Base-by-base conservation (phyloP, 331 rosid genomes). In the Cydonia oblonga region DNA sequence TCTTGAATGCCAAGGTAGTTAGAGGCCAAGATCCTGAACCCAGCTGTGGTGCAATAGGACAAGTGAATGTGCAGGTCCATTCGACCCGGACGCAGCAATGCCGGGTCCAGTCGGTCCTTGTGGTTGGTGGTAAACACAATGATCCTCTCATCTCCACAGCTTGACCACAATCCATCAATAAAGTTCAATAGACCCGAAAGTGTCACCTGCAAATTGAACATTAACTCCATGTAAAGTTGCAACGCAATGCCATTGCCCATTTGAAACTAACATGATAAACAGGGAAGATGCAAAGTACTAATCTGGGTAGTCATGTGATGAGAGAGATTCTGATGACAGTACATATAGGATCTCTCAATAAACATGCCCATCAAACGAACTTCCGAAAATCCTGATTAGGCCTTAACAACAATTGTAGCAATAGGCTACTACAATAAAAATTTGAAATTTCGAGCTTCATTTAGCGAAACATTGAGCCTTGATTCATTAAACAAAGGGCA, bases 151-250 rank as follows among this genome's bases (percentile, higher is more conserved):
- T 87, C 96, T 11, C 90, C 89, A 16, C 85, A 67, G 38, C 89
- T 79, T 15, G 96, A 81, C 96, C 92, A 87, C 66, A 88, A 75
- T 0, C 87, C 92, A 68, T 90, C 90, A 53, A 90, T 84, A 61
- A 76, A 73, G 73, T 90, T 87, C 6, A 90, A 70, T 20, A 86
- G 69, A 15, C 85, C 90, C 15, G 92, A 87, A 0, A 87, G 78
- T 3, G 89, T 80, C 44, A 89, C 68, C 74, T 70, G 56, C 66
- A 28, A 58, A 54, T 20, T 22, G 20, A 11, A 54, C 6, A 22
- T 3, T 2, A 10, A 54, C 5, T 14, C 59, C 56, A 19, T 19
- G 26, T 54, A 54, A n/a, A n/a, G 5, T 22, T 54, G 5, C 13
- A 46, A 46, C 13, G 3, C 20, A 4, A 7, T 61, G 64, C 5